phyloP scores from a whole-genome alignment of 176 grass and related monocot genomes.

The Urochloa ruziziensis region DNA sequence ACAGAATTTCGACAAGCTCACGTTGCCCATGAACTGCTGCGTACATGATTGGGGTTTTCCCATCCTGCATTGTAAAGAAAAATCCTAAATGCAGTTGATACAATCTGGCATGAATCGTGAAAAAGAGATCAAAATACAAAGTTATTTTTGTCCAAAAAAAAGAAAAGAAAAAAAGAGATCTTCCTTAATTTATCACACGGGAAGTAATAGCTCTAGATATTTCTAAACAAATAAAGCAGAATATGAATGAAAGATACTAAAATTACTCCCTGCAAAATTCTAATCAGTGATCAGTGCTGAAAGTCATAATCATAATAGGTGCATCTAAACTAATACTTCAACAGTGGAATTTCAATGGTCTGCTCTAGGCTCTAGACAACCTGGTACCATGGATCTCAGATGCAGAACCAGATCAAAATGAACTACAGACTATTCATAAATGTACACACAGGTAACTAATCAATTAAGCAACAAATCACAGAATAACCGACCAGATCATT shows the following conservation, averaged over 20 bases:
- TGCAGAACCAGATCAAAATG: neutral
- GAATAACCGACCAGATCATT: no score
- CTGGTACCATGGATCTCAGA: neutral
- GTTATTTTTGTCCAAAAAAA: neutral
- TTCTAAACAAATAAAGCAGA: neutral
- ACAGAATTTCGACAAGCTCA: slow-evolving; percentile 52
- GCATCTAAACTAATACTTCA: neutral
- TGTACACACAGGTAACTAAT: neutral
- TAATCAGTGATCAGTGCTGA: neutral
- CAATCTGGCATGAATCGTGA: neutral
- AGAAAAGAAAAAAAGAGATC: neutral
- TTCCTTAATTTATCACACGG: neutral
- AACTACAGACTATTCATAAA: neutral
- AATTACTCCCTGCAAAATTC: neutral
- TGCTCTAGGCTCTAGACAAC: neutral
- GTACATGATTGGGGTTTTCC: slow-evolving; percentile 15
- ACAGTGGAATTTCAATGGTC: neutral
- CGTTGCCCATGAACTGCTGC: slow-evolving; percentile 24
- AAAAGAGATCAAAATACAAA: no score
- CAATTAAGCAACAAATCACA: neutral
- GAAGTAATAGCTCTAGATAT: neutral
- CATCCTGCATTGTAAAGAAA: slow-evolving; percentile 20
- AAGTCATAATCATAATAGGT: neutral
- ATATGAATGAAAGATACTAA: neutral
- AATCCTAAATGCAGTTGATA: neutral